phyloP scores from a whole-genome alignment of 106 monocot species.

The Chionographis japonica region DNA sequence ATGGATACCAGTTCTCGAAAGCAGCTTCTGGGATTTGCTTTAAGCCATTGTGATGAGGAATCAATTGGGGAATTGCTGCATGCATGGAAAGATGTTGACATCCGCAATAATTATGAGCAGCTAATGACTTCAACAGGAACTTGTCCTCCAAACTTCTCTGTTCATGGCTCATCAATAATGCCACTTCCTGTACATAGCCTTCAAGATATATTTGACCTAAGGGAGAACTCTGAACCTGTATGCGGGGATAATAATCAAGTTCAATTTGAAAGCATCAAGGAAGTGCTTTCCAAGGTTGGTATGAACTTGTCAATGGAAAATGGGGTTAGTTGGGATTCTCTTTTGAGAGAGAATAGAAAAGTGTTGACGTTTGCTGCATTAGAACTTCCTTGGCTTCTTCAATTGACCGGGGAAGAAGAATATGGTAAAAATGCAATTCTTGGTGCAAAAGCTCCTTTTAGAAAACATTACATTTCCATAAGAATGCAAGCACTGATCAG shows the following conservation, averaged over 20 bases:
- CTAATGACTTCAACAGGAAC: constrained; percentile 47
- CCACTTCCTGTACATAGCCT: constrained; percentile 24
- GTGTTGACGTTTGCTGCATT: constrained; percentile 49
- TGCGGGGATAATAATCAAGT: constrained; percentile 18
- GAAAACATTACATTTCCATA: constrained; percentile 33
- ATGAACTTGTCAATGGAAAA: constrained; percentile 36
- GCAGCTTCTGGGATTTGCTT: constrained; percentile 82
- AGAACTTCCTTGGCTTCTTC: constrained; percentile 80
- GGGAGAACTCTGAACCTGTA: constrained; percentile 5
- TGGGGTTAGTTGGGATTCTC: constrained; percentile 28
- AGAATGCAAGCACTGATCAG: constrained; percentile 51
- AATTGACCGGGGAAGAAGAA: constrained; percentile 54
- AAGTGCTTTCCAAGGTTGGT: constrained; percentile 41
- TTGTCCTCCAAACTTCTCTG: constrained; percentile 38
- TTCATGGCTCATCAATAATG: constrained; percentile 37
- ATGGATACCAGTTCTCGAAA: constrained; percentile 70
- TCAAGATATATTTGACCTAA: constrained; percentile 36
- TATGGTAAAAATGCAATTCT: constrained; percentile 31
- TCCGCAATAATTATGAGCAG: constrained; percentile 53
- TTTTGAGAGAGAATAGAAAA: constrained; percentile 60
- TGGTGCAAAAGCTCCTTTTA: constrained; percentile 17
- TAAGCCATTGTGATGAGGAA: constrained; percentile 85
- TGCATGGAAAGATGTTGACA: constrained; percentile 85
- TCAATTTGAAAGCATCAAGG: constrained; percentile 25
- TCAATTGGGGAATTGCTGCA: constrained; percentile 82